These are phyloP conservation scores for Serpula lacrymans DNA, from an alignment of 768 basidiomycete genomes.

Conservation along the genomic window DNA sequence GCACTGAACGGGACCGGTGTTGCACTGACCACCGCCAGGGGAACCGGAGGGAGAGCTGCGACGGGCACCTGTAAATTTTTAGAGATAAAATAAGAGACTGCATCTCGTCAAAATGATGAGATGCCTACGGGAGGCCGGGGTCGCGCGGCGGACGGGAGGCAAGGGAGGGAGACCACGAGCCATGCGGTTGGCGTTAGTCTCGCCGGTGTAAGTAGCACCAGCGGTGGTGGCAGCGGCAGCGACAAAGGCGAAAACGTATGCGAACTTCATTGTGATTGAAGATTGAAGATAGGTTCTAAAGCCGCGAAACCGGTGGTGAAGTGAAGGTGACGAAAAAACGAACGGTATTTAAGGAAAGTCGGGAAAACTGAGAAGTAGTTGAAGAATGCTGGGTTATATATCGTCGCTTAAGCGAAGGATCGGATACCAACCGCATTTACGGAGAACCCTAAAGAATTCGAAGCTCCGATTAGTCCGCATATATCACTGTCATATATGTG, in stretches of 20 bases:
- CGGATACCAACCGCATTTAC: too few species aligned
- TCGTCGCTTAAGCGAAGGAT: too few species aligned
- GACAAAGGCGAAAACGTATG: conserved; percentile 32
- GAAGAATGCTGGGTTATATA: too few species aligned
- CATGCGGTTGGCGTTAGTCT: conserved; percentile 52
- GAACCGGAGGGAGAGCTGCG: conserved; percentile 32
- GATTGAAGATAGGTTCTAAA: too few species aligned
- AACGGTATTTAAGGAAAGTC: conserved; percentile 11
- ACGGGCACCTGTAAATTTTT: conserved; percentile 31
- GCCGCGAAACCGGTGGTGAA: too few species aligned
- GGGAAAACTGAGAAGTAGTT: conserved; percentile 1
- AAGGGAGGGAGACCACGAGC: conserved; percentile 51
- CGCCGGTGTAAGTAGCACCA: conserved; percentile 30
- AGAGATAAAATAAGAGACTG: not conserved
- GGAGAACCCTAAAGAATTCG: conserved; percentile 3
- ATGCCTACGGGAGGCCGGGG: conserved; percentile 31
- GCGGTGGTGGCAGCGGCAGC: conserved; percentile 34
- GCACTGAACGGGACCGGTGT: conserved; percentile 15
- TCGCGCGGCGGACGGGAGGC: conserved; percentile 35
- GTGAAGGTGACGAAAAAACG: conserved; percentile 5
- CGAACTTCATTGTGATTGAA: conserved; percentile 26
- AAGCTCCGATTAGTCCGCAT: not conserved
- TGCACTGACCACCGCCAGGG: conserved; percentile 17
- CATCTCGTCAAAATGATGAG: too few species aligned
- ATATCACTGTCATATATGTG: too few species aligned